Conservation (phyloP, 2,329 filamentous ascomycete species). For the Aureobasidium sp. region DNA sequence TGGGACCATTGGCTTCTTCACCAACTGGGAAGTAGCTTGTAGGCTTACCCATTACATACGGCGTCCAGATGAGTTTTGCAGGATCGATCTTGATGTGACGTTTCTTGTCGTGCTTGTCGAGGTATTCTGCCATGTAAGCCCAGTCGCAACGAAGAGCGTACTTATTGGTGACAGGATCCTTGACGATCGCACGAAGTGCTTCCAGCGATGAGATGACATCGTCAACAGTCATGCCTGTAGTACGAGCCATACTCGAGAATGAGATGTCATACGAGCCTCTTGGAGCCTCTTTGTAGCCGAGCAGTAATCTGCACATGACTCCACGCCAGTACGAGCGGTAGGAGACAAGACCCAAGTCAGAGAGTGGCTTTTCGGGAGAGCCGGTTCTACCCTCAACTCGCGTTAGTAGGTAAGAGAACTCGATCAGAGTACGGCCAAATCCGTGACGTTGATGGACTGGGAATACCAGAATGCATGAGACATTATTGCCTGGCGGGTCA, state of each 20-base stretch:
- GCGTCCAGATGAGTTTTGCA: constrained; percentile 82
- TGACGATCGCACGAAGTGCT: constrained; percentile 78
- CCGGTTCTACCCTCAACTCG: constrained; percentile 89
- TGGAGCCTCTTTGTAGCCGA: constrained; percentile 47
- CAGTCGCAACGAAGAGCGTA: constrained; percentile 88
- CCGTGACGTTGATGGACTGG: constrained; percentile 96
- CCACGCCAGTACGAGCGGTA: constrained; percentile 97
- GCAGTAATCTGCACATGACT: constrained; percentile 75
- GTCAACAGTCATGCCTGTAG: constrained; percentile 91
- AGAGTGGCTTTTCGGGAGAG: constrained; percentile 93
- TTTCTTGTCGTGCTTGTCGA: constrained; percentile 82
- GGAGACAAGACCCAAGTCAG: constrained; percentile 94
- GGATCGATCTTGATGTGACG: constrained; percentile 79
- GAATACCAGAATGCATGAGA: constrained; percentile 91
- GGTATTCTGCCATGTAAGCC: constrained; percentile 78
- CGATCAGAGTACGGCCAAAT: constrained; percentile 92
- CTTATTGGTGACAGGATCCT: constrained; percentile 78
- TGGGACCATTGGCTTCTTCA: constrained; percentile 30
- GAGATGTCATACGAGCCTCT: constrained; percentile 27
- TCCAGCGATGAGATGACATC: constrained; percentile 93
- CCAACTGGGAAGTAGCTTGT: constrained; percentile 31
- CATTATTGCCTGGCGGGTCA: constrained; percentile 60
- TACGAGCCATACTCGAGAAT: constrained; percentile 67
- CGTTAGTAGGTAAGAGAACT: constrained; percentile 95
- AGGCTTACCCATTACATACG: constrained; percentile 84